phyloP scores from a whole-genome alignment of 2,329 filamentous ascomycete genomes.

The Aureobasidium uvarum region DNA sequence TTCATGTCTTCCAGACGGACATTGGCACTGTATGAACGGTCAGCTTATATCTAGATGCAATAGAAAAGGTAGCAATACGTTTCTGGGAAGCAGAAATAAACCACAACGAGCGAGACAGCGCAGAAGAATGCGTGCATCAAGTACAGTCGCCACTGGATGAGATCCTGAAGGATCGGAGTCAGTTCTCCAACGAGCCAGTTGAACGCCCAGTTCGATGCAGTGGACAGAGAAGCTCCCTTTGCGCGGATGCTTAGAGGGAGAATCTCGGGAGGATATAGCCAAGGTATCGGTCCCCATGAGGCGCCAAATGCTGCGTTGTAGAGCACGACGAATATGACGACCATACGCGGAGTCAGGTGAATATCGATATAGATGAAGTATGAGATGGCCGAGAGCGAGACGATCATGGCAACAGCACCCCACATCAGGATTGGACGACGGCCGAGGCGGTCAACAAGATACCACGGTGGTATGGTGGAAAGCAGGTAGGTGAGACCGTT shows the following conservation, averaged over 20 bases:
- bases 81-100: slow-evolving; percentile 97
- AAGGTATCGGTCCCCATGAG: slow-evolving; percentile 97
- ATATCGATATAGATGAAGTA: slow-evolving; percentile 94
- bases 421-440: slow-evolving; percentile 84
- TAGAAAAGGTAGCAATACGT: slow-evolving; percentile 48
- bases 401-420: slow-evolving; percentile 83
- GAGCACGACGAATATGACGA: slow-evolving; percentile 94
- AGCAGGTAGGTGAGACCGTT: slow-evolving; percentile 89
- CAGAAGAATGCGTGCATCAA: slow-evolving; percentile 97
- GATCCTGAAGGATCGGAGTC: slow-evolving; percentile 88
- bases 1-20: slow-evolving; percentile 97
- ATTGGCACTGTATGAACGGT: slow-evolving; percentile 56
- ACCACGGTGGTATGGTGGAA: slow-evolving; percentile 95
- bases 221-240: slow-evolving; percentile 94
- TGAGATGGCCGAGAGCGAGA: slow-evolving; percentile 84
- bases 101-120: slow-evolving; percentile 89
- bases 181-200: slow-evolving; percentile 97
- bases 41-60: background rate
- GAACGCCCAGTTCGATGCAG: slow-evolving; percentile 96
- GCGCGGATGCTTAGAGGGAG: slow-evolving; percentile 93
- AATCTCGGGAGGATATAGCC: slow-evolving; percentile 99
- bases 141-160: slow-evolving; percentile 91
- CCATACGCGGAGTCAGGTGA: slow-evolving; percentile 71
- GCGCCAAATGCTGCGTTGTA: slow-evolving; percentile 98
- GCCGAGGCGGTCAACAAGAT: slow-evolving; percentile 89